Conservation (phyloP, 331 rosid genomes). For the Quercus lobata region DNA sequence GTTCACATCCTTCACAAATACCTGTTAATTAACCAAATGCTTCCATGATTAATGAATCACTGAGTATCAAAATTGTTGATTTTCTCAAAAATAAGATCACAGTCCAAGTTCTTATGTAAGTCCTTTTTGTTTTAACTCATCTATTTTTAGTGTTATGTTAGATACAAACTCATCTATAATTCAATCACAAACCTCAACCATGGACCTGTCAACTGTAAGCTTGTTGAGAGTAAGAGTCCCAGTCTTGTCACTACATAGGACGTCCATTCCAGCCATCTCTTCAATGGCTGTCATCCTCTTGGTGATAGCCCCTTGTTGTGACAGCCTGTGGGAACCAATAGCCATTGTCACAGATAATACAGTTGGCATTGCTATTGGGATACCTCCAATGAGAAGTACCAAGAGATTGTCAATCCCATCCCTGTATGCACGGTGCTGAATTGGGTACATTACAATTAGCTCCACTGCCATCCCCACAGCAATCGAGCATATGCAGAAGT, state of each 20-base stretch:
- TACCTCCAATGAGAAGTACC: constrained; percentile 96
- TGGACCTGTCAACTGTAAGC: constrained; percentile 76
- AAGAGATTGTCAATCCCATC: constrained; percentile 81
- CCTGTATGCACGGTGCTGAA: constrained; percentile 71
- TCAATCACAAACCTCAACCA: constrained; percentile 55
- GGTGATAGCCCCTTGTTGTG: constrained; percentile 92
- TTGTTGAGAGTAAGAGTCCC: constrained; percentile 88
- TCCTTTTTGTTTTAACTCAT: neutral
- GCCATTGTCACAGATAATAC: constrained; percentile 96
- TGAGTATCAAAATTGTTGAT: neutral
- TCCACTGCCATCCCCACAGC: constrained; percentile 74
- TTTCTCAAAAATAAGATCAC: neutral
- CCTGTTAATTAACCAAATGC: constrained; percentile 26
- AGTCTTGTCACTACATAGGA: constrained; percentile 87
- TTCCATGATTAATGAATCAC: constrained; percentile 4
- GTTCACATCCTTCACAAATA: constrained; percentile 57
- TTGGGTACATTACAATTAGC: constrained; percentile 79
- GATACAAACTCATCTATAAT: neutral
- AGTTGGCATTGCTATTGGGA: constrained; percentile 99
- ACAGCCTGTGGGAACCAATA: constrained; percentile 83
- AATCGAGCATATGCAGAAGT: constrained; percentile 91
- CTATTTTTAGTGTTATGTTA: neutral
- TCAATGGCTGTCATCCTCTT: constrained; percentile 99
- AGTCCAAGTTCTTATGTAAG: neutral
- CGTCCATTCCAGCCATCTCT: constrained; percentile 99